These are phyloP conservation scores for Dichomitus squalens DNA, from an alignment of 1,284 basidiomycete genomes.

Conservation along the genomic window DNA sequence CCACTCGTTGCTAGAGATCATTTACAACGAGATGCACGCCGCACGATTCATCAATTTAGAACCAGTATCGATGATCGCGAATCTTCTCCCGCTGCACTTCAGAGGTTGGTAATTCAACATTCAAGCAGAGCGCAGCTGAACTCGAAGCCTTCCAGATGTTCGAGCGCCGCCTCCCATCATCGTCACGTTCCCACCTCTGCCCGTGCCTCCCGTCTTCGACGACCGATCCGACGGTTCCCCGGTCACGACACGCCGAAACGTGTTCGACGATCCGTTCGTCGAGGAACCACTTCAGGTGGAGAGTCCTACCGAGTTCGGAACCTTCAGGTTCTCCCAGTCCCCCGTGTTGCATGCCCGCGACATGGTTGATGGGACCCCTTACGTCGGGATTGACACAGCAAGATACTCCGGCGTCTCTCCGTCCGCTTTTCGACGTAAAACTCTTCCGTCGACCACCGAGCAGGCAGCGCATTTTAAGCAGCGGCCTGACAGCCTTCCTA, in stretches of 20 bases:
- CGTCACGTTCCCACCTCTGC: slow-evolving; percentile 55
- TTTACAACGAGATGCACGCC: slow-evolving; percentile 70
- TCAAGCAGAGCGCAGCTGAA: neutral
- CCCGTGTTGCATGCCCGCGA: slow-evolving; percentile 10
- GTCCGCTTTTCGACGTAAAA: slow-evolving; percentile 12
- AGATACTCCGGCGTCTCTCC: slow-evolving; percentile 40
- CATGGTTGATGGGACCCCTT: slow-evolving; percentile 22
- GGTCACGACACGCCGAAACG: neutral
- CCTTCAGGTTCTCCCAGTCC: neutral
- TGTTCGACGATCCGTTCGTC: neutral
- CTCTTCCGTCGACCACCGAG: neutral
- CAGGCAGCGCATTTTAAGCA: neutral
- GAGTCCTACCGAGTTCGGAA: slow-evolving; percentile 2
- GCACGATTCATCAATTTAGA: slow-evolving; percentile 65
- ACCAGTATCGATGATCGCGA: slow-evolving; percentile 62
- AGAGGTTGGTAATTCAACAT: slow-evolving; percentile 43
- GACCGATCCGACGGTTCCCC: neutral
- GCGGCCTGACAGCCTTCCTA: neutral
- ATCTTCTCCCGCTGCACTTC: slow-evolving; percentile 59
- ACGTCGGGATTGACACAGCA: slow-evolving; percentile 47
- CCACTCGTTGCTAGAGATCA: slow-evolving; percentile 60
- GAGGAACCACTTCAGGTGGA: neutral
- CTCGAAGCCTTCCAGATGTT: slow-evolving; percentile 46
- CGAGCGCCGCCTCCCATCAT: slow-evolving; percentile 63
- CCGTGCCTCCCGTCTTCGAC: neutral